A percentile compares a stretch with the other conserved stretches of the same genome.
These are phyloP conservation scores for Mortierella sp. DNA, from an alignment of 371 early-diverging fungal genomes.

Conservation along the genomic window DNA sequence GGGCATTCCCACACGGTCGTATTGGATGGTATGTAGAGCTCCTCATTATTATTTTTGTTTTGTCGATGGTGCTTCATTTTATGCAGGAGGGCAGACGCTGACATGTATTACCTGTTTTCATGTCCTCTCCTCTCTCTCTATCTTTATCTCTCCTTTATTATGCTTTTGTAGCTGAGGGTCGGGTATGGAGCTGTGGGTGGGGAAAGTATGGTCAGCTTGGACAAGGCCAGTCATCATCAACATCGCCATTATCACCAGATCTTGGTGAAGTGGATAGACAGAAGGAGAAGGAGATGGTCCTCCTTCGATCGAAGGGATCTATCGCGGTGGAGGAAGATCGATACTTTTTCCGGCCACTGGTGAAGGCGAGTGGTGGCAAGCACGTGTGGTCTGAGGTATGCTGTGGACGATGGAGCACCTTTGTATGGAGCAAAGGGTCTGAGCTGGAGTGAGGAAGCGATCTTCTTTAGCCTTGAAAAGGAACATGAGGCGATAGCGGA, in stretches of 20 bases:
- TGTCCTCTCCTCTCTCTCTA: background rate
- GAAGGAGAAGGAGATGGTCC: background rate
- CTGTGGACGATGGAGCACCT: slow-evolving; percentile 45
- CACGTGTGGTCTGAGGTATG: slow-evolving; percentile 6
- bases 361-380: too few species aligned
- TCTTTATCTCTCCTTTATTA: background rate
- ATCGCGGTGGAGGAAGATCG: slow-evolving; percentile 7
- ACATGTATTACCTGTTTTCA: background rate
- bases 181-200: slow-evolving; percentile 53
- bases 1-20: slow-evolving; percentile 43
- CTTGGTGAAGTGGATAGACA: background rate
- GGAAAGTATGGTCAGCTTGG: slow-evolving; percentile 48
- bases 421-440: slow-evolving; percentile 10
- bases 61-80: background rate
- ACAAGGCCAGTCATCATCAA: background rate
- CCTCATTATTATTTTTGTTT: background rate
- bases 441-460: background rate
- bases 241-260: background rate
- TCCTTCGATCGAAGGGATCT: slow-evolving; percentile 5
- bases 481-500: background rate
- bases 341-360: slow-evolving; percentile 10
- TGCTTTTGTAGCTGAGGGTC: slow-evolving; percentile 26
- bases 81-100: background rate
- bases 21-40: slow-evolving; percentile 38
- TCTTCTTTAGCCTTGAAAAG: background rate